Evolutionary conservation across 2,329 filamentous ascomycete genomes (phyloP).

Genomic region (Pseudocercospora vitis): DNA sequence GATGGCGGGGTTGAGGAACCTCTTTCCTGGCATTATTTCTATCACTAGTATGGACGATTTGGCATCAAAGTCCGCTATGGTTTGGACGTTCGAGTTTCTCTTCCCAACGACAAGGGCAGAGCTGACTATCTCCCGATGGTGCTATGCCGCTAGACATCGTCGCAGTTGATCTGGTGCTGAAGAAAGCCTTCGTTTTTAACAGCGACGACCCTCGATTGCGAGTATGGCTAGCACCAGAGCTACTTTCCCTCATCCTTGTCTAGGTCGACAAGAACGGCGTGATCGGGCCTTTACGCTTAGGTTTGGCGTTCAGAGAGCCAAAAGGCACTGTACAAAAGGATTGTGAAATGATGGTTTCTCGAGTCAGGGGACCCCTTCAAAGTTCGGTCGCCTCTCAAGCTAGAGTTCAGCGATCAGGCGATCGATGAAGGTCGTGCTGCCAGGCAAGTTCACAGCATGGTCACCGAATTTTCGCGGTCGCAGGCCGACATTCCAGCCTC

Average conservation of each 20-base stretch:
- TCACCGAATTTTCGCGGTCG: conserved; percentile 58
- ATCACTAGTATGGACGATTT: conserved; percentile 26
- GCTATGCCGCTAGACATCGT: conserved; percentile 25
- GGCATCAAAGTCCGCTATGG: conserved; percentile 22
- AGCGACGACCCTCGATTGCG: conserved; percentile 22
- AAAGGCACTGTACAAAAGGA: conserved; percentile 35
- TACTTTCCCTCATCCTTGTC: conserved; percentile 38
- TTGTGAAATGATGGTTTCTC: conserved; percentile 49
- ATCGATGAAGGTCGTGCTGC: conserved; percentile 45
- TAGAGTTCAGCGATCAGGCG: conserved; percentile 49
- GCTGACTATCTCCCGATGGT: conserved; percentile 24
- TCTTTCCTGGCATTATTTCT: conserved; percentile 27
- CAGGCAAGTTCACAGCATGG: conserved; percentile 49
- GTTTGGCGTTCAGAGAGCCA: conserved; percentile 50
- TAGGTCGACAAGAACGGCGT: conserved; percentile 50
- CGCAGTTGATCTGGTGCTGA: conserved; percentile 22
- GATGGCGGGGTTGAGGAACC: conserved; percentile 21
- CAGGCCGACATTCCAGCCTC: conserved; percentile 53
- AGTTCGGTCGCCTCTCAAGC: conserved; percentile 26
- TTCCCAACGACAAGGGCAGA: conserved; percentile 13
- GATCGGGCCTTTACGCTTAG: conserved; percentile 49
- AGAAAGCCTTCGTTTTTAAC: conserved; percentile 24
- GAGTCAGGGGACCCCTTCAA: conserved; percentile 33
- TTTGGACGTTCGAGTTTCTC: conserved; percentile 41
- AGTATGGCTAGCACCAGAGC: conserved; percentile 28